A percentile compares a stretch with the other conserved stretches of the same genome.
These are phyloP conservation scores for Debaryomyces nepalensis DNA, from an alignment of 1,139 yeast genomes.

Conservation along the genomic window DNA sequence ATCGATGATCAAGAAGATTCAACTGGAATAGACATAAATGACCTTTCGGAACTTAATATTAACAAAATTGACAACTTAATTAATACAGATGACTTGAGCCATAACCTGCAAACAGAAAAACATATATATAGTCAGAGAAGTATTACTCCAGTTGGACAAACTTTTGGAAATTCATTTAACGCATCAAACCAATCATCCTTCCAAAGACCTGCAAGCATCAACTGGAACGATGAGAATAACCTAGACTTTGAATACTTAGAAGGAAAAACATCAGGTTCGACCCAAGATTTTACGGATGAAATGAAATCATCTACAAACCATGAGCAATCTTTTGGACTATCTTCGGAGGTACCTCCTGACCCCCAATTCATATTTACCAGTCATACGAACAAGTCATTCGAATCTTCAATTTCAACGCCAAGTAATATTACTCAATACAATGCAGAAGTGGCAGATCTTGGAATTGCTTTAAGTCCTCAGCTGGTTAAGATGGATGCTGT, in stretches of 20 bases:
- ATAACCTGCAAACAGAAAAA: slow-evolving; percentile 5
- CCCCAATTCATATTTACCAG: slow-evolving; percentile 21
- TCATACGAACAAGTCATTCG: slow-evolving; percentile 27
- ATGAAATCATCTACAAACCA: slow-evolving; percentile 5
- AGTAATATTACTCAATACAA: slow-evolving; percentile 47
- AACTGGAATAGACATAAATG: slow-evolving; percentile 38
- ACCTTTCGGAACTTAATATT: slow-evolving; percentile 46
- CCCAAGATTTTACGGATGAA: slow-evolving; percentile 14
- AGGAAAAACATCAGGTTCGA: slow-evolving; percentile 8
- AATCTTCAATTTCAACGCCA: slow-evolving; percentile 43
- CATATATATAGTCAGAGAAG: slow-evolving; percentile 2
- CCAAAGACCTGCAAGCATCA: slow-evolving; percentile 47
- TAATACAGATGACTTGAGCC: slow-evolving; percentile 26
- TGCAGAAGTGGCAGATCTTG: slow-evolving; percentile 51
- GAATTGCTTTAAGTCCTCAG: slow-evolving; percentile 50
- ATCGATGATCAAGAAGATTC: slow-evolving; percentile 20
- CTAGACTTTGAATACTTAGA: slow-evolving; percentile 35
- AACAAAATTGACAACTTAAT: slow-evolving; percentile 44
- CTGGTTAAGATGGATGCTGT: slow-evolving; percentile 27
- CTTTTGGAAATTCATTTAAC: slow-evolving; percentile 13
- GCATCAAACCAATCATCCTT: slow-evolving; percentile 41
- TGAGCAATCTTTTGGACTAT: slow-evolving; percentile 26
- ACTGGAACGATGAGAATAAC: slow-evolving; percentile 48
- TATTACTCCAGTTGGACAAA: slow-evolving; percentile 4
- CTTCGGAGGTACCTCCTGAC: slow-evolving; percentile 23